Percentiles rank a stretch among this genome's conserved stretches.
phyloP scores from a whole-genome alignment of 75 land plant genomes.

The Adiantum capillusveneris region DNA sequence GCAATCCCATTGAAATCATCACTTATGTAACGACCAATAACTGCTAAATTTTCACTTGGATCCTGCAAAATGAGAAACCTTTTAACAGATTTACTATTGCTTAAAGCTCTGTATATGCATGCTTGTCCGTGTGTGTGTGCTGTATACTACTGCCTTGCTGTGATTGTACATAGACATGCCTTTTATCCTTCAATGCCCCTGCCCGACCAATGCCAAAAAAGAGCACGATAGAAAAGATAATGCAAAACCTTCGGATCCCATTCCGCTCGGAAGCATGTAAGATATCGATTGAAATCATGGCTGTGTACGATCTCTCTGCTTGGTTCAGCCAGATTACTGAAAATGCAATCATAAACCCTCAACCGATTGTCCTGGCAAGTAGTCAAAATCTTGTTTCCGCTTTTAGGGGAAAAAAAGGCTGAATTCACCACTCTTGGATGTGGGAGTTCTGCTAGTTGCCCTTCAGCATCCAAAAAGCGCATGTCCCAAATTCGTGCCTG shows the following conservation, averaged over 20 bases:
- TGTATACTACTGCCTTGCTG: too few species aligned
- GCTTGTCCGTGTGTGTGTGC: too few species aligned
- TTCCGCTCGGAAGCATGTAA: constrained; percentile 88
- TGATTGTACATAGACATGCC: too few species aligned
- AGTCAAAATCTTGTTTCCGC: constrained; percentile 87
- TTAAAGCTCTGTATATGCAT: too few species aligned
- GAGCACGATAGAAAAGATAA: constrained; percentile 3
- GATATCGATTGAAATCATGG: constrained; percentile 92
- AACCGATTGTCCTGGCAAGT: constrained; percentile 93
- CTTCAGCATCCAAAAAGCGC: constrained; percentile 44
- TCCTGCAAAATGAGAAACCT: constrained; percentile 43
- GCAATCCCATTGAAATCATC: constrained; percentile 82
- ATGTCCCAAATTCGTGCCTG: constrained; percentile 95
- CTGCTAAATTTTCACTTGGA: constrained; percentile 69
- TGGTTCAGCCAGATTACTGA: constrained; percentile 59
- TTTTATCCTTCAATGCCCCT: too few species aligned
- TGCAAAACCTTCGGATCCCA: constrained; percentile 93
- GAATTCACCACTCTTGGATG: constrained; percentile 90
- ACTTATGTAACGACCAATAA: constrained; percentile 93
- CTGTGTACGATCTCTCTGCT: constrained; percentile 96
- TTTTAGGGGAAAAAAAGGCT: constrained; percentile 83
- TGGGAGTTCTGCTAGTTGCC: constrained; percentile 43
- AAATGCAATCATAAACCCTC: constrained; percentile 89
- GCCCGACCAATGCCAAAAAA: too few species aligned
- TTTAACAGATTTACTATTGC: background rate